Conservation (phyloP, 208 protist genomes). For the Endotrypanum monterogeii region DNA sequence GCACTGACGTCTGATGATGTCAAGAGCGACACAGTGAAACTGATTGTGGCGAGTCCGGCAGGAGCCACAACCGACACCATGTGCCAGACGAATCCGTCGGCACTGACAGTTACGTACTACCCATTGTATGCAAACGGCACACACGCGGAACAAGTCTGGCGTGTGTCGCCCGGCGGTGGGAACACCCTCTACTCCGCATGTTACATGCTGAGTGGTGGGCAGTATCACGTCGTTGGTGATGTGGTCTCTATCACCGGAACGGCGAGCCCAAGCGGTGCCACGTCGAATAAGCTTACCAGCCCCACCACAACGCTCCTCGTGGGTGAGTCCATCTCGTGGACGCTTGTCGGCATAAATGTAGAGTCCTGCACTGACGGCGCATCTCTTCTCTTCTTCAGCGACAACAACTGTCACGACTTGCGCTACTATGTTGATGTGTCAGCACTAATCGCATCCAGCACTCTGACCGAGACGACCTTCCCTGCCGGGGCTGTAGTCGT, state of each 20-base stretch:
- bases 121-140: slow-evolving; percentile 77
- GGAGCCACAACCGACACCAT: slow-evolving; percentile 24
- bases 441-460: slow-evolving; percentile 1
- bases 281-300: slow-evolving; percentile 33
- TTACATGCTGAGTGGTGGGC: slow-evolving; percentile 87
- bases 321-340: slow-evolving; percentile 73
- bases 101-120: slow-evolving; percentile 33
- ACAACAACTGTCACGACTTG: slow-evolving; percentile 63
- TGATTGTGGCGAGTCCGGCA: slow-evolving; percentile 40
- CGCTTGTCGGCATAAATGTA: slow-evolving; percentile 33
- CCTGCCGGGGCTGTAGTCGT: slow-evolving; percentile 32
- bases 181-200: slow-evolving; percentile 67
- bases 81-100: slow-evolving; percentile 25
- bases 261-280: slow-evolving; percentile 53
- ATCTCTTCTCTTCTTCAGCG: slow-evolving; percentile 82
- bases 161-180: slow-evolving; percentile 16
- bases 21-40: slow-evolving; percentile 59
- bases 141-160: slow-evolving; percentile 56
- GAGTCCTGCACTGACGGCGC: slow-evolving; percentile 17
- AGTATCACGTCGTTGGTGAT: slow-evolving; percentile 69
- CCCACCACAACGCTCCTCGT: slow-evolving; percentile 33
- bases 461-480: slow-evolving; percentile 8
- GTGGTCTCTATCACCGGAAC: slow-evolving; percentile 30
- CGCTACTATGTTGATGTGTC: slow-evolving; percentile 54
- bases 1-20: slow-evolving; percentile 54